These are phyloP conservation scores for Plectosphaerella sp. DNA, from an alignment of 2,329 filamentous ascomycete species.

Conservation along the genomic window DNA sequence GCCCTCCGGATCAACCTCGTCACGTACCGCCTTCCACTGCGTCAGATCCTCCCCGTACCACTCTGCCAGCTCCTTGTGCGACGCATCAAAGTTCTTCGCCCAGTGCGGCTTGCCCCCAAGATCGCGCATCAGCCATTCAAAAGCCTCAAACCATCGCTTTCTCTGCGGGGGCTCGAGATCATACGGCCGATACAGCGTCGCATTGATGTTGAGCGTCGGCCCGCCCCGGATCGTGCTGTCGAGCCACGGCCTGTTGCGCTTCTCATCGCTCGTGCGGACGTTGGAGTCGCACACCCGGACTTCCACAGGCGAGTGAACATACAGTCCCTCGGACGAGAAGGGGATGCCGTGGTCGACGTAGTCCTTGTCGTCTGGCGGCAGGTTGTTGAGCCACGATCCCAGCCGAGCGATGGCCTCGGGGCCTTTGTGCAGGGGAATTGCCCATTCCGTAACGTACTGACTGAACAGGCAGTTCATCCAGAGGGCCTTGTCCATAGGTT, in stretches of 20 bases:
- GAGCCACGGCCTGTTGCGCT: slow-evolving; percentile 41
- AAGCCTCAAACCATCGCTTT: slow-evolving; percentile 78
- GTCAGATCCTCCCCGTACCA: slow-evolving; percentile 68
- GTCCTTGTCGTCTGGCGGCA: slow-evolving; percentile 56
- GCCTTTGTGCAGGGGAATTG: slow-evolving; percentile 77
- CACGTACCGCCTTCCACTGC: slow-evolving; percentile 64
- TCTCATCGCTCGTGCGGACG: slow-evolving; percentile 19
- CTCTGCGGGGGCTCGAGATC: slow-evolving; percentile 70
- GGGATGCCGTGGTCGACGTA: slow-evolving; percentile 68
- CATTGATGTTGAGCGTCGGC: slow-evolving; percentile 83
- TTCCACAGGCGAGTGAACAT: slow-evolving; percentile 86
- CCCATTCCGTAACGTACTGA: slow-evolving; percentile 99
- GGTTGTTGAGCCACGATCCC: slow-evolving; percentile 74
- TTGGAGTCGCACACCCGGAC: slow-evolving; percentile 78
- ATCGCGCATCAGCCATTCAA: slow-evolving; percentile 87
- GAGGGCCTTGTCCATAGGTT: slow-evolving; percentile 74
- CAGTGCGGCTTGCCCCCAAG: slow-evolving; percentile 80
- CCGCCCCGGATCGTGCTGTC: slow-evolving; percentile 66
- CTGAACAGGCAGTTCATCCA: slow-evolving; percentile 97
- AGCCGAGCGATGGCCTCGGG: slow-evolving; percentile 82
- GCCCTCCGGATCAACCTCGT: slow-evolving; percentile 71
- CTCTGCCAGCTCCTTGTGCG: slow-evolving; percentile 54
- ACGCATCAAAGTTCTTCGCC: slow-evolving; percentile 81
- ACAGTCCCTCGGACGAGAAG: slow-evolving; percentile 69
- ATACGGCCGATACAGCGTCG: slow-evolving; percentile 83